Conservation (phyloP, 441 rosid species). For the Populus hybrid region DNA sequence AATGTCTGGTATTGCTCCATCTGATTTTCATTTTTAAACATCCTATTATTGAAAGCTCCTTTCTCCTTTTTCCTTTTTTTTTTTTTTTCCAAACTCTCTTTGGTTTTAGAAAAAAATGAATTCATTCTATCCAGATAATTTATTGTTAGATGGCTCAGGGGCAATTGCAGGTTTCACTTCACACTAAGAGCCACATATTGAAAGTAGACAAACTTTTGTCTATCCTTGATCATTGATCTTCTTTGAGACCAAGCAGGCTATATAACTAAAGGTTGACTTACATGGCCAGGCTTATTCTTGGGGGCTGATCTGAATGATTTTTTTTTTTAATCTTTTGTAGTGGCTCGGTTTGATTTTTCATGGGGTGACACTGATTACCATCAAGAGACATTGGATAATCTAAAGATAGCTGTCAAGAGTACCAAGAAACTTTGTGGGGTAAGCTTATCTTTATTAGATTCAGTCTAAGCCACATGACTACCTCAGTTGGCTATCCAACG, state of each 20-base stretch:
- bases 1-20: conserved; percentile 63
- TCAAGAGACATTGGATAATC: conserved; percentile 75
- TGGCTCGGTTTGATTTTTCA: conserved; percentile 83
- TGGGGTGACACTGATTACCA: conserved; percentile 73
- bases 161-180: conserved; percentile 7
- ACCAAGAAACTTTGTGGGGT: conserved; percentile 89
- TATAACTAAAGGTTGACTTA: neutral
- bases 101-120: neutral
- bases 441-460: conserved; percentile 20
- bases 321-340: conserved; percentile 21
- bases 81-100: too few relatives aligned
- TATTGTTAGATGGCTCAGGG: neutral
- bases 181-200: neutral
- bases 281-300: neutral
- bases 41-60: neutral
- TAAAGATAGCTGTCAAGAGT: conserved; percentile 61
- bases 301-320: neutral
- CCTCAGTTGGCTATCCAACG: neutral
- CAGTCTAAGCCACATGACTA: neutral
- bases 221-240: neutral
- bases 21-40: neutral
- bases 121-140: neutral
- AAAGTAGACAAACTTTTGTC: neutral
- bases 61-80: neutral
- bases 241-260: neutral